Conservation (phyloP, 495 filamentous ascomycete species). For the Bombardia bombarda region DNA sequence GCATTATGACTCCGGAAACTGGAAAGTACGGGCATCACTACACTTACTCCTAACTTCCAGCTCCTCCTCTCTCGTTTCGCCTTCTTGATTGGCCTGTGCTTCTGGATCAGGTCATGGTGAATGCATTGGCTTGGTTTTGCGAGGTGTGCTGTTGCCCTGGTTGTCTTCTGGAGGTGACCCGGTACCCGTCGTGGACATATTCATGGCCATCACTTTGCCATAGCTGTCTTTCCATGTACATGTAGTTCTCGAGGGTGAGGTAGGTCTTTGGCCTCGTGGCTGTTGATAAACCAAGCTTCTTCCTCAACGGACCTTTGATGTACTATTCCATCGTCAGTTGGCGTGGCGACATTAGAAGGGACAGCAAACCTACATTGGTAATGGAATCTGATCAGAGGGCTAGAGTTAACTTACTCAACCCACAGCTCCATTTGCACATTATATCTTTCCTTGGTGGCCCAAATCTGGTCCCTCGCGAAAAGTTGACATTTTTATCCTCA, state of each 20-base stretch:
- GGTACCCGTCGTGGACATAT: conserved; percentile 6
- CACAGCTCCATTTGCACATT: background rate
- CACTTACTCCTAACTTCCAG: no score
- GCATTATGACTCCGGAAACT: no score
- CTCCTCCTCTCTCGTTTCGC: conserved; percentile 4
- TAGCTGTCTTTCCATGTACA: conserved; percentile 3
- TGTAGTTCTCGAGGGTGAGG: conserved; percentile 1
- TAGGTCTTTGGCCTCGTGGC: background rate
- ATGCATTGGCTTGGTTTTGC: no score
- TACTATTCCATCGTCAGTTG: no score
- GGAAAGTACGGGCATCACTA: no score
- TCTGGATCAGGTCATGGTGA: background rate
- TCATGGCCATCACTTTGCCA: conserved; percentile 2
- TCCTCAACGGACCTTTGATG: background rate
- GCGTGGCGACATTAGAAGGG: no score
- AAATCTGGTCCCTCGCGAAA: background rate
- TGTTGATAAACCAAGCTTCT: background rate
- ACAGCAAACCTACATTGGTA: no score
- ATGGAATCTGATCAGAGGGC: no score
- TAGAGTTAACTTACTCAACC: conserved; percentile 1
- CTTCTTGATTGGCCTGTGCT: conserved; percentile 5
- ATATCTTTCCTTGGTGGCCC: background rate
- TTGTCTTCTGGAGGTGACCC: conserved; percentile 4
- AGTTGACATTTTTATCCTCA: background rate
- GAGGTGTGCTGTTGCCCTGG: background rate